Conservation (phyloP, 495 filamentous ascomycete genomes). For the Annulohypoxylon bovei region DNA sequence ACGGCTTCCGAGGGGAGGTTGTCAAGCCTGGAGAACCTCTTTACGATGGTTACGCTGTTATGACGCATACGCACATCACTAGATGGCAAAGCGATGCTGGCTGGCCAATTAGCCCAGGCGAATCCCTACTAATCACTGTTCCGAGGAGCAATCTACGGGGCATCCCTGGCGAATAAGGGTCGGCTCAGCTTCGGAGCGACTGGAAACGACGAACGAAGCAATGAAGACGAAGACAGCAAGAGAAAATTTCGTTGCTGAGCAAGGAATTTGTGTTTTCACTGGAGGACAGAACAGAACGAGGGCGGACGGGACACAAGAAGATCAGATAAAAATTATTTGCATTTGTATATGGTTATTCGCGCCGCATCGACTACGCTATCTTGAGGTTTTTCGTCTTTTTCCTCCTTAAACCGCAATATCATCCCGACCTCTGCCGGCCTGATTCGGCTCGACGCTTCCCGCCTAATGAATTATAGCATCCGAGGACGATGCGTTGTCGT, state of each 20-base stretch:
- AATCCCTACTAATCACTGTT: slow-evolving; percentile 46
- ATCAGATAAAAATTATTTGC: slow-evolving; percentile 43
- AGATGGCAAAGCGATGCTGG: slow-evolving; percentile 44
- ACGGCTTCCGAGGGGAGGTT: slow-evolving; percentile 33
- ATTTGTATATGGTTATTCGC: slow-evolving; percentile 42
- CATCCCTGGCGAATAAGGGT: slow-evolving; percentile 24
- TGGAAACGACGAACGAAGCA: slow-evolving; percentile 44
- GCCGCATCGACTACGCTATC: slow-evolving; percentile 13
- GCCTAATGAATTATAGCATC: slow-evolving; percentile 17
- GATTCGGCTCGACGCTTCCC: slow-evolving; percentile 21
- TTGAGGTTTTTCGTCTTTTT: slow-evolving; percentile 35
- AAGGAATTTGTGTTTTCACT: slow-evolving; percentile 40
- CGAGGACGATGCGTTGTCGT: slow-evolving; percentile 16
- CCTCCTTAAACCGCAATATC: slow-evolving; percentile 26
- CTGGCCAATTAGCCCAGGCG: slow-evolving; percentile 35
- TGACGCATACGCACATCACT: slow-evolving; percentile 49
- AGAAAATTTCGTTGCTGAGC: slow-evolving; percentile 40
- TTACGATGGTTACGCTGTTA: slow-evolving; percentile 52
- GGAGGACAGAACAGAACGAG: slow-evolving; percentile 42
- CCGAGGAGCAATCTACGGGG: slow-evolving; percentile 36
- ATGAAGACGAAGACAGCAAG: slow-evolving; percentile 42
- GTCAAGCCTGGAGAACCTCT: slow-evolving; percentile 43
- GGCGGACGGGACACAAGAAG: slow-evolving; percentile 35
- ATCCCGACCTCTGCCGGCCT: slow-evolving; percentile 20
- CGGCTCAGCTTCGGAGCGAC: slow-evolving; percentile 40